These are phyloP conservation scores for Salix arbutifolia DNA, from an alignment of 345 rosid species.

Conservation along the genomic window DNA sequence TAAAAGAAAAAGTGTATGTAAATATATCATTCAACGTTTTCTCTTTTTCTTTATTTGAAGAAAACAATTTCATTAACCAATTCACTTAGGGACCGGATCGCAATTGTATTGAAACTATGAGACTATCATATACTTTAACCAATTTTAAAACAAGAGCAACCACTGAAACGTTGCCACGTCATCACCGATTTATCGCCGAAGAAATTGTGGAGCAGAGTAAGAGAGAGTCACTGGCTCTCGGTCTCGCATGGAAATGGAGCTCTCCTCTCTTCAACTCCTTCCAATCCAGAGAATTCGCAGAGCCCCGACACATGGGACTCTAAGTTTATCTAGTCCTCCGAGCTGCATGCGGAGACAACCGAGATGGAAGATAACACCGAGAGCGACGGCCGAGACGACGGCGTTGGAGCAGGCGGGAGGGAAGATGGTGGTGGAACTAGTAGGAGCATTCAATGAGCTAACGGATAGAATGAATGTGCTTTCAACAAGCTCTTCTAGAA, in stretches of 20 bases:
- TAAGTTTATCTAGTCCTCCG: background rate
- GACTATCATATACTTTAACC: background rate
- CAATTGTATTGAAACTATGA: no score
- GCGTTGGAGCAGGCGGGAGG: slow-evolving; percentile 73
- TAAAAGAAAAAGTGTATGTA: no score
- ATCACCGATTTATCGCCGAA: background rate
- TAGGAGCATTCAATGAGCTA: slow-evolving; percentile 83
- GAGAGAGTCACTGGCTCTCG: background rate
- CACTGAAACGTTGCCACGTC: background rate
- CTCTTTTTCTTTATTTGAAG: no score
- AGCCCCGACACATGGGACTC: background rate
- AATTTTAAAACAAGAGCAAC: background rate
- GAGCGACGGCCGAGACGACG: slow-evolving; percentile 4
- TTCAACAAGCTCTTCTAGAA: slow-evolving; percentile 69
- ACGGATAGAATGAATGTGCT: slow-evolving; percentile 79
- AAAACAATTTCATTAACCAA: no score
- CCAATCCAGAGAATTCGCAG: background rate
- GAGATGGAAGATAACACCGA: background rate
- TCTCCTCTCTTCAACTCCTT: background rate
- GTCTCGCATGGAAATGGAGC: background rate
- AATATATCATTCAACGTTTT: no score
- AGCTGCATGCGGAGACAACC: background rate
- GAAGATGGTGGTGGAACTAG: slow-evolving; percentile 96
- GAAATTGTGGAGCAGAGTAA: background rate
- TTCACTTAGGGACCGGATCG: background rate